Conservation (phyloP, 139 green algal genomes). For the Mesotaenium endlicherianum region DNA sequence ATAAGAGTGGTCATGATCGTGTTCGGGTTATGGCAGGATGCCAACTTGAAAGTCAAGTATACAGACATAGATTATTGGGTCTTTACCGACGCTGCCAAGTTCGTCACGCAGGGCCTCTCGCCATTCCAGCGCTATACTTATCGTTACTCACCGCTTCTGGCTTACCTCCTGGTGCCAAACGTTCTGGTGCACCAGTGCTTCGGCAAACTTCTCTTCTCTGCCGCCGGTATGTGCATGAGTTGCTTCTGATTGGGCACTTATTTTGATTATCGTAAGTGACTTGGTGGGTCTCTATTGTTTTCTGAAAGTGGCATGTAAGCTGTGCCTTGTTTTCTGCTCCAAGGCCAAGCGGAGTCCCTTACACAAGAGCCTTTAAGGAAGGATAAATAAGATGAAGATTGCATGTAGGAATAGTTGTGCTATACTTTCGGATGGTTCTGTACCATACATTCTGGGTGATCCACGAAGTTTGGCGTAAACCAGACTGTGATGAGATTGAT, state of each 20-base stretch:
- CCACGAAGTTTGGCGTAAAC: no score
- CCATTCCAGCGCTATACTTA: constrained; percentile 60
- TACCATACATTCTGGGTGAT: no score
- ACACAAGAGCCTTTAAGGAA: no score
- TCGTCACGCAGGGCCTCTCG: constrained; percentile 57
- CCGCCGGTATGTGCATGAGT: constrained; percentile 35
- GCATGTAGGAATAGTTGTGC: no score
- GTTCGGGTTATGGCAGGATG: constrained; percentile 22
- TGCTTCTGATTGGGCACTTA: background rate
- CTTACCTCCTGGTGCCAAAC: constrained; percentile 79
- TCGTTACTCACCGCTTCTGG: constrained; percentile 89
- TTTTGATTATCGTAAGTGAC: no score
- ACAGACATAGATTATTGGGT: constrained; percentile 91
- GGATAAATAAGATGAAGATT: no score
- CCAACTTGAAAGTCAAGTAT: constrained; percentile 59
- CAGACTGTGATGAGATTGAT: no score
- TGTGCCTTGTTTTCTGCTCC: no score
- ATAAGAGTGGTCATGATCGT: constrained; percentile 11
- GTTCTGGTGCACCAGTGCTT: constrained; percentile 63
- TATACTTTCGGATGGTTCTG: no score
- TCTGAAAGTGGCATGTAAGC: no score
- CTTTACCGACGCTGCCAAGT: constrained; percentile 65
- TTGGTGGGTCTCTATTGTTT: no score
- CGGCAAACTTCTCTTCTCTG: constrained; percentile 85
- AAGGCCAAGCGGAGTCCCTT: no score